These are phyloP conservation scores for Globisporangium megalacanthum DNA, from an alignment of 352 stramenopile genomes.

Conservation along the genomic window DNA sequence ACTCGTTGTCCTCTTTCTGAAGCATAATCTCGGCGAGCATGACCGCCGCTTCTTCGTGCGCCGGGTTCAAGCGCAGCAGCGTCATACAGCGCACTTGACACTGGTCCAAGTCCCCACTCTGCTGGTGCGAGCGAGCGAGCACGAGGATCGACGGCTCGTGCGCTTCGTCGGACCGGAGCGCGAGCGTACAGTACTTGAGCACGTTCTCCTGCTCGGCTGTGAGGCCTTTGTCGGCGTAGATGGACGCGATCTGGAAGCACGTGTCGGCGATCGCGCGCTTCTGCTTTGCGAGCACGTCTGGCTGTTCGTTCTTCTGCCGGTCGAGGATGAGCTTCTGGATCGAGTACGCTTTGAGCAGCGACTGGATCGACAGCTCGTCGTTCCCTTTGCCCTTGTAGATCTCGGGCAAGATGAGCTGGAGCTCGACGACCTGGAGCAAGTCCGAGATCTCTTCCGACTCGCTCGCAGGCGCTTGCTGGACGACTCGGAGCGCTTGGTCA, in stretches of 20 bases:
- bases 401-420: slow-evolving; percentile 71
- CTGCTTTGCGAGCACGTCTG: slow-evolving; percentile 73
- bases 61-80: slow-evolving; percentile 71
- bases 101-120: slow-evolving; percentile 75
- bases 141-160: slow-evolving; percentile 85
- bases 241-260: slow-evolving; percentile 74
- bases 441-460: slow-evolving; percentile 69
- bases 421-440: slow-evolving; percentile 56
- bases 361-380: slow-evolving; percentile 67
- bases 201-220: slow-evolving; percentile 47
- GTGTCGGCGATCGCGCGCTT: slow-evolving; percentile 74
- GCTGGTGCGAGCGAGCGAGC: slow-evolving; percentile 66
- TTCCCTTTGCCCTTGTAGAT: slow-evolving; percentile 76
- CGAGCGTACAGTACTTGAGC: slow-evolving; percentile 76
- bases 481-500: slow-evolving; percentile 75
- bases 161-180: slow-evolving; percentile 65
- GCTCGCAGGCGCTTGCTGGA: slow-evolving; percentile 63
- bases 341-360: slow-evolving; percentile 71
- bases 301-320: slow-evolving; percentile 72
- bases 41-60: slow-evolving; percentile 83
- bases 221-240: slow-evolving; percentile 38
- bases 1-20: slow-evolving; percentile 84
- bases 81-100: slow-evolving; percentile 84
- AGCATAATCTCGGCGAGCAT: slow-evolving; percentile 90
- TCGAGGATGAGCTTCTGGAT: slow-evolving; percentile 87